phyloP scores from a whole-genome alignment of 495 filamentous ascomycete genomes.

The Trichoderma orchidacearum region DNA sequence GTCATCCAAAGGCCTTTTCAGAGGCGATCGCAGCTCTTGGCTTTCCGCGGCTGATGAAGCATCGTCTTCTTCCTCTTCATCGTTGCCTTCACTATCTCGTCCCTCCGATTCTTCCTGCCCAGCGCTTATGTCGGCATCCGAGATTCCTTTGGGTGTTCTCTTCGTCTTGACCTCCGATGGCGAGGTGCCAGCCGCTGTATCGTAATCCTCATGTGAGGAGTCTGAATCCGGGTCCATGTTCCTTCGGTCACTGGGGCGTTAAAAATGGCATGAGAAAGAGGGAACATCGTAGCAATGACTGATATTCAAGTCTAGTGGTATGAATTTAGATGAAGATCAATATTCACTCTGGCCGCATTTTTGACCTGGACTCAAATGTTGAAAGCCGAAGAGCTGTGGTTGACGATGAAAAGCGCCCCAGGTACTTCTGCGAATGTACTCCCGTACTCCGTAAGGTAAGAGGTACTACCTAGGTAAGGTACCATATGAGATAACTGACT shows the following conservation, averaged over 20 bases:
- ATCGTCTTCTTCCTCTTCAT: slow-evolving; percentile 2
- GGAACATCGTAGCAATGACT: background rate
- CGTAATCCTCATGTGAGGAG: background rate
- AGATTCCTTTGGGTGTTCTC: background rate
- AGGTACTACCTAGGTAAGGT: too few species aligned
- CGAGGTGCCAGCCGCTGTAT: background rate
- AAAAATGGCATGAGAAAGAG: background rate
- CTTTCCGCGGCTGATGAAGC: background rate
- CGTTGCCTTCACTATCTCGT: background rate
- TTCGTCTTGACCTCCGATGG: background rate
- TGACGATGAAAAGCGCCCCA: too few species aligned
- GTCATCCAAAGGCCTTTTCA: background rate
- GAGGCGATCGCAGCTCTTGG: background rate
- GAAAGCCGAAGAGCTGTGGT: background rate
- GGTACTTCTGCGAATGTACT: too few species aligned
- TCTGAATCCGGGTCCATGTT: slow-evolving; percentile 5
- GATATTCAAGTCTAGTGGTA: background rate
- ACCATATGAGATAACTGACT: background rate
- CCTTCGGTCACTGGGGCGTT: background rate
- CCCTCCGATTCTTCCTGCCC: background rate
- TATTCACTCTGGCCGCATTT: background rate
- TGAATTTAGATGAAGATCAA: background rate
- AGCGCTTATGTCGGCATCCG: background rate
- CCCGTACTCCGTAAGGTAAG: too few species aligned
- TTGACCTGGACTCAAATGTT: background rate